Conservation (phyloP, 495 filamentous ascomycete genomes). For the Darksidea phi region DNA sequence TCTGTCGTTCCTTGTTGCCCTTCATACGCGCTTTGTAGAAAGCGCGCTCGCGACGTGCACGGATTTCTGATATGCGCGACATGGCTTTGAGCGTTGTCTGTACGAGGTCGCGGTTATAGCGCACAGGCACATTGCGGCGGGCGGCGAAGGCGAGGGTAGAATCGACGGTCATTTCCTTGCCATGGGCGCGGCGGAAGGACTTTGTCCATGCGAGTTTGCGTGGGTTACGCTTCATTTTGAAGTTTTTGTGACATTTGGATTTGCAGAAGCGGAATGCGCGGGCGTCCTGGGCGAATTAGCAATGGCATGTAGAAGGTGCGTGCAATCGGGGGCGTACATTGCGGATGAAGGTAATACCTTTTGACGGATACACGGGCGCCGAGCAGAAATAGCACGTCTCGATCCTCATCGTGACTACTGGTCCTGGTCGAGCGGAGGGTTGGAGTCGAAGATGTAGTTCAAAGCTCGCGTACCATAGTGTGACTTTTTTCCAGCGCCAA, state of each 20-base stretch:
- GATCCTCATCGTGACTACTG: constrained; percentile 52
- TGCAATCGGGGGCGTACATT: constrained; percentile 48
- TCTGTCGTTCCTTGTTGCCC: constrained; percentile 78
- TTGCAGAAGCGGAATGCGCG: constrained; percentile 72
- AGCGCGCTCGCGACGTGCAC: constrained; percentile 73
- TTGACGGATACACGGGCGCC: constrained; percentile 41
- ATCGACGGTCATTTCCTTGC: constrained; percentile 87
- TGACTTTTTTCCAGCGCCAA: constrained; percentile 15
- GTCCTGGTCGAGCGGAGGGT: constrained; percentile 9
- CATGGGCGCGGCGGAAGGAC: constrained; percentile 40
- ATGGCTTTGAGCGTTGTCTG: constrained; percentile 86
- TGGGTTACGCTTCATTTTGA: constrained; percentile 97
- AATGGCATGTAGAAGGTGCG: too few relatives aligned
- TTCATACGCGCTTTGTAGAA: constrained; percentile 93
- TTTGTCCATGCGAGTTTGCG: constrained; percentile 55
- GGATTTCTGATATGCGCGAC: constrained; percentile 85
- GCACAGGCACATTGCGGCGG: constrained; percentile 88
- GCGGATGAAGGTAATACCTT: constrained; percentile 77
- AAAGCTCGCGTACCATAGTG: background rate
- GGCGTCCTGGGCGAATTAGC: background rate
- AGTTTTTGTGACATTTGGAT: constrained; percentile 41
- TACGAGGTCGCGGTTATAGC: constrained; percentile 90
- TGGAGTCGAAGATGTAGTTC: constrained; percentile 2
- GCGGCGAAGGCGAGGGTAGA: constrained; percentile 86
- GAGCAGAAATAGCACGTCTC: constrained; percentile 94